Conservation (phyloP, 225 moss, liverwort and hornwort genomes). For the Anthoceros angustus region DNA sequence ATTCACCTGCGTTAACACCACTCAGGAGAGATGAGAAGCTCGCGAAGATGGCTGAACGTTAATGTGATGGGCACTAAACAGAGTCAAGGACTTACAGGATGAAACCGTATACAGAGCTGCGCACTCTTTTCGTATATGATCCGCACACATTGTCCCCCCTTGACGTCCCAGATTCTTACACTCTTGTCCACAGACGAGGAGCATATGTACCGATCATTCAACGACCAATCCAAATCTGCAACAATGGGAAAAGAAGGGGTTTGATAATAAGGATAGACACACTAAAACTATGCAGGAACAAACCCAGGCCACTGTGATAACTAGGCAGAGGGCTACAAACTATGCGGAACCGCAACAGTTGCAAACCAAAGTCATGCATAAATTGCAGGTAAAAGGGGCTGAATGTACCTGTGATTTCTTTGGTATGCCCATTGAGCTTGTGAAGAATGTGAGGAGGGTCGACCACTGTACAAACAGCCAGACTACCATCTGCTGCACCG, state of each 20-base stretch:
- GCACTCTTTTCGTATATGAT: conserved; percentile 73
- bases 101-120: conserved; percentile 76
- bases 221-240: conserved; percentile 81
- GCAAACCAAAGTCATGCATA: no score
- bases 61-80: neutral
- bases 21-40: neutral
- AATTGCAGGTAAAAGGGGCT: neutral
- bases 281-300: no score
- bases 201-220: conserved; percentile 79
- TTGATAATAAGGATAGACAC: neutral
- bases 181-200: conserved; percentile 86
- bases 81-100: conserved; percentile 35
- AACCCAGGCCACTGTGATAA: no score
- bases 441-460: conserved; percentile 68
- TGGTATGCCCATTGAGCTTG: conserved; percentile 62
- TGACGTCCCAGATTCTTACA: conserved; percentile 80
- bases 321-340: no score
- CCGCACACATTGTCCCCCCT: conserved; percentile 65
- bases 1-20: conserved; percentile 28
- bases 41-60: no score
- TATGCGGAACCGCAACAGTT: no score
- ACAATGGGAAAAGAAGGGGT: neutral
- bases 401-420: conserved; percentile 55
- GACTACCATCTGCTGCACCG: conserved; percentile 73
- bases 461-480: conserved; percentile 53